These are phyloP conservation scores for Solanum sejunctum DNA, from an alignment of 257 asterid genomes.

Conservation along the genomic window DNA sequence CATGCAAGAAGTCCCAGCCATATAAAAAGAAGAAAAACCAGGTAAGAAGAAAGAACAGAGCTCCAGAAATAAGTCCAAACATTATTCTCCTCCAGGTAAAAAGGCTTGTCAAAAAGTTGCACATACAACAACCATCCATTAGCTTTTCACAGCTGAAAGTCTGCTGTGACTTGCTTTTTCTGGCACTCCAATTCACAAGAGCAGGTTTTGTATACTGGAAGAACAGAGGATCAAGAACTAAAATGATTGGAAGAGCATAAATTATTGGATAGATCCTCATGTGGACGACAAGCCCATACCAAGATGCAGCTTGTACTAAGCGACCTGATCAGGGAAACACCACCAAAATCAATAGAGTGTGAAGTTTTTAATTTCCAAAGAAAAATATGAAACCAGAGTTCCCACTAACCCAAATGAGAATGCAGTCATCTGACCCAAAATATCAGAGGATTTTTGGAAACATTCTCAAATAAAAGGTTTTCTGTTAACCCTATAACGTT, in stretches of 20 bases:
- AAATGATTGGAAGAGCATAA: constrained; percentile 70
- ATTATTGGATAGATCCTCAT: constrained; percentile 82
- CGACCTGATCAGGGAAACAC: constrained; percentile 24
- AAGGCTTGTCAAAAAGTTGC: constrained; percentile 25
- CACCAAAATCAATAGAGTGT: neutral
- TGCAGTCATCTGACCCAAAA: neutral
- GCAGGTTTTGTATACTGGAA: constrained; percentile 44
- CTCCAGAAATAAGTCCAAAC: constrained; percentile 68
- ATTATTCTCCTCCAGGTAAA: constrained; percentile 64
- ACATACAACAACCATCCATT: constrained; percentile 2
- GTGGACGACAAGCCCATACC: constrained; percentile 96
- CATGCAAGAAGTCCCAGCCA: constrained; percentile 88
- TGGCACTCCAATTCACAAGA: constrained; percentile 49
- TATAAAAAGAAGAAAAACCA: constrained; percentile 56
- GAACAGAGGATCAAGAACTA: constrained; percentile 57
- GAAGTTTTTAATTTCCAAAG: neutral
- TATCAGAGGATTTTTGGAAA: neutral
- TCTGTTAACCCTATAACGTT: neutral
- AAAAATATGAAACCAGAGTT: neutral
- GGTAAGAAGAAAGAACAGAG: constrained; percentile 55
- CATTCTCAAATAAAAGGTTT: neutral
- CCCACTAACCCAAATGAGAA: neutral
- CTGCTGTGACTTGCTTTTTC: constrained; percentile 14
- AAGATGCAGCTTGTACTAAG: constrained; percentile 73
- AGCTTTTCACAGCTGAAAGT: constrained; percentile 13